These are phyloP conservation scores for Dactylella cylindrospora DNA, from an alignment of 2,329 filamentous ascomycete species.

Conservation along the genomic window DNA sequence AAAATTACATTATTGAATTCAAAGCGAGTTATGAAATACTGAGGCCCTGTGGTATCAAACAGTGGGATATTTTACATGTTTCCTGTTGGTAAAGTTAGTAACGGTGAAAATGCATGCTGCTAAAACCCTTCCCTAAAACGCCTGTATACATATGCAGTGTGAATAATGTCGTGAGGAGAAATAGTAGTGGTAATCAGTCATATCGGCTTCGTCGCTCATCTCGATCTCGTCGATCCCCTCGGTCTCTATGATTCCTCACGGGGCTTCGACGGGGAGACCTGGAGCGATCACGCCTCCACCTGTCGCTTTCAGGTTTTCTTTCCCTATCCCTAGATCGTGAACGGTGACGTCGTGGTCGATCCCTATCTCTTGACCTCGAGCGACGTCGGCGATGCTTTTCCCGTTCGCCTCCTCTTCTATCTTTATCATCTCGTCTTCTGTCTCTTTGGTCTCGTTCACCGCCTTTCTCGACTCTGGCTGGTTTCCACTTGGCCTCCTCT, in stretches of 20 bases:
- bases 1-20: no score
- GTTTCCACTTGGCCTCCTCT: constrained; percentile 45
- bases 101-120: no score
- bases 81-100: no score
- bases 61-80: no score
- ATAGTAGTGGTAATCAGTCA: constrained; percentile 10
- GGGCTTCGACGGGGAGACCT: constrained; percentile 24
- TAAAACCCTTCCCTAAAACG: no score
- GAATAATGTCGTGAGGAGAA: no score
- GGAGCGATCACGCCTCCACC: constrained; percentile 15
- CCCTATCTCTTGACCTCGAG: constrained; percentile 47
- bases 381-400: constrained; percentile 49
- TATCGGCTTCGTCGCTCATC: constrained; percentile 29
- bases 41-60: no score
- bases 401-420: constrained; percentile 46
- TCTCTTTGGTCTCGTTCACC: constrained; percentile 50
- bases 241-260: constrained; percentile 1
- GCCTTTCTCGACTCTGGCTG: constrained; percentile 48
- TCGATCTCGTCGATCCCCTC: constrained; percentile 13
- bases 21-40: no score
- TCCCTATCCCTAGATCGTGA: constrained; percentile 47
- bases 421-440: constrained; percentile 51
- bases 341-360: constrained; percentile 48
- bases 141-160: no score
- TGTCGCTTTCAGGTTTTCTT: constrained; percentile 11